phyloP scores from a whole-genome alignment of 1,284 basidiomycete genomes.

The Hymenochaete sp. region DNA sequence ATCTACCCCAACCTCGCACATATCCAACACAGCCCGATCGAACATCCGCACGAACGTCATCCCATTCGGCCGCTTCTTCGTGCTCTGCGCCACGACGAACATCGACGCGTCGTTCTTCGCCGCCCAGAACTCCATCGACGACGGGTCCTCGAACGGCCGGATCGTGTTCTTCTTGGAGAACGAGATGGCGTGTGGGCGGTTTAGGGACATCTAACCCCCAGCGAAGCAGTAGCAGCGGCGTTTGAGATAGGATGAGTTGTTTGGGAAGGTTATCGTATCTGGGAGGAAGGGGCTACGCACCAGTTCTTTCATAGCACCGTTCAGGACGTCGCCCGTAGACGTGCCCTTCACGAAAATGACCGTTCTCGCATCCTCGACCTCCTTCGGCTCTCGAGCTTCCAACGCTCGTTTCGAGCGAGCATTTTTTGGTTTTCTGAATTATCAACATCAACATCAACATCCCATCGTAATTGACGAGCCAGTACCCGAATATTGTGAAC shows the following conservation, averaged over 20 bases:
- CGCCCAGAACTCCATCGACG: conserved; percentile 89
- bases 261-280: not conserved
- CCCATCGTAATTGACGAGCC: not conserved
- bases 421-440: conserved; percentile 85
- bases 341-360: conserved; percentile 89
- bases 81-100: conserved; percentile 86
- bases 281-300: conserved; percentile 38
- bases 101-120: conserved; percentile 91
- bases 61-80: conserved; percentile 91
- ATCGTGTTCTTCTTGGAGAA: conserved; percentile 95
- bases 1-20: conserved; percentile 90
- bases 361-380: conserved; percentile 78
- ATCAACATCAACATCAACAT: not conserved
- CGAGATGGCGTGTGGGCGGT: conserved; percentile 80
- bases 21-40: conserved; percentile 83
- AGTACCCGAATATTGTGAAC: no score
- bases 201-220: conserved; percentile 73
- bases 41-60: conserved; percentile 85
- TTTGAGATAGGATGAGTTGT: not conserved
- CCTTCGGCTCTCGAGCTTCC: conserved; percentile 81
- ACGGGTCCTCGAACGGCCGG: conserved; percentile 82
- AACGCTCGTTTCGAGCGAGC: conserved; percentile 93
- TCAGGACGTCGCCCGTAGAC: conserved; percentile 75
- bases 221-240: not conserved
- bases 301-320: conserved; percentile 80